Conservation (phyloP, 208 protist genomes). For the Trypanosomatidae sp. region DNA sequence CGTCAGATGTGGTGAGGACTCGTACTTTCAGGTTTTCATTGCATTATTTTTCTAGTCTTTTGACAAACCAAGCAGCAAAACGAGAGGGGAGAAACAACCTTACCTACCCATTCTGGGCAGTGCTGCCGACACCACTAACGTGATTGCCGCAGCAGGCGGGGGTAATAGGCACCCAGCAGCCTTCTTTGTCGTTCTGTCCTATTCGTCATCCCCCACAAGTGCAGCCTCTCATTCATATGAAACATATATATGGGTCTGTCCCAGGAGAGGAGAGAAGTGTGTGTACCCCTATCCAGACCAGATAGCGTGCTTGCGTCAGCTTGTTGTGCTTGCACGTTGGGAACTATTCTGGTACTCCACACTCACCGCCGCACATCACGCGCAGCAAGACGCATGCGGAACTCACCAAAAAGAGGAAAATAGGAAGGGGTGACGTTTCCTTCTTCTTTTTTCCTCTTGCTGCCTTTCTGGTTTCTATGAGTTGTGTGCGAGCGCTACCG, state of each 20-base stretch:
- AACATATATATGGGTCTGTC: neutral
- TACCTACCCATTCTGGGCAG: neutral
- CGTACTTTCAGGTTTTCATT: neutral
- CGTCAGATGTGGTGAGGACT: neutral
- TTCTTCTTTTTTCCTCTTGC: neutral
- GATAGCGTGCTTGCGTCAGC: neutral
- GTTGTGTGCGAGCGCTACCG: neutral
- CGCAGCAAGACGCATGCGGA: neutral
- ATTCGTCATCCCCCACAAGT: neutral
- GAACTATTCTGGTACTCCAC: neutral
- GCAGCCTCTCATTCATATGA: neutral
- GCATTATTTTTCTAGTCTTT: neutral
- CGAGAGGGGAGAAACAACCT: neutral
- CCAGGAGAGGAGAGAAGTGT: neutral
- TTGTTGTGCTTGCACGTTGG: neutral
- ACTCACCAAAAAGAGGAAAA: neutral
- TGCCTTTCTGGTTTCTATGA: neutral
- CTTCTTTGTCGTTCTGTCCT: neutral
- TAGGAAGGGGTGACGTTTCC: neutral
- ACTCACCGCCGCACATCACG: neutral
- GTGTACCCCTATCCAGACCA: neutral
- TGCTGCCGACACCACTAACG: neutral
- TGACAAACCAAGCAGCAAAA: neutral
- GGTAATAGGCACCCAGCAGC: too few species aligned
- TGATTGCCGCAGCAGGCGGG: neutral